Base-by-base conservation (phyloP, 2,329 filamentous ascomycete genomes). In the Pseudofabraea citricarpa region DNA sequence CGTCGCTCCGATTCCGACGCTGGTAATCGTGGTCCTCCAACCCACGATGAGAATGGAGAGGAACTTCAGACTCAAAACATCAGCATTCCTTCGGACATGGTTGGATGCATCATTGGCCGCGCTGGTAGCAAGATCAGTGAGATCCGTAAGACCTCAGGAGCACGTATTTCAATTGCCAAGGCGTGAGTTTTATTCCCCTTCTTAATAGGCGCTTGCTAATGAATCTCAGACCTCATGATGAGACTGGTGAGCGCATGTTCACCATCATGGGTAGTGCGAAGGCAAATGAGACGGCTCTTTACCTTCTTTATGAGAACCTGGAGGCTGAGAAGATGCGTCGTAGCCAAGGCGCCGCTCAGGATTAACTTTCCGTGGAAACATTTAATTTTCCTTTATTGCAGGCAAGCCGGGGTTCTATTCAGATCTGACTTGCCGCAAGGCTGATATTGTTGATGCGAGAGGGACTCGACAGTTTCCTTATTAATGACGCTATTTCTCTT, bases 21-120 rank as follows among this genome's bases (percentile, higher is more conserved):
- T 51, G 83, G 81, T 51, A 78, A 77, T 55, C 87, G 90, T 50
- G 87, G 87, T 44, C 88, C 87, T 33, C 90, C 89, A 18, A 88
- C 88, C 35, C 87, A 94, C 60, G 90, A 93, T 50, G 91, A 97
- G 69, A 94, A 97, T 53, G 93, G 93, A 50, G 93, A 97, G 64
- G 91, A 96, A 67, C 87, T 97, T 49, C 91, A 96, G 68, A 98
- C 93, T 1, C 93, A 98, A 64, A 98, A 98, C 72, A 98, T 98
- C 70, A 96, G 90, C 74, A 98, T 98, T 60, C 93, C 93, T 20
- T 90, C 93, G 37, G 93, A 98, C 72, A 98, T 98, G 93, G 93
- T 98, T 65, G 93, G 93, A 56, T 98, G 93, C 71, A 98, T 98
- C 71, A 98, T 98, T 64, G 93, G 93, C 54, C 86, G 90, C 53